Percentiles rank a stretch among this genome's conserved stretches.
These are phyloP conservation scores for Annona squamosa DNA, from an alignment of 164 flowering plant genomes.

Conservation along the genomic window DNA sequence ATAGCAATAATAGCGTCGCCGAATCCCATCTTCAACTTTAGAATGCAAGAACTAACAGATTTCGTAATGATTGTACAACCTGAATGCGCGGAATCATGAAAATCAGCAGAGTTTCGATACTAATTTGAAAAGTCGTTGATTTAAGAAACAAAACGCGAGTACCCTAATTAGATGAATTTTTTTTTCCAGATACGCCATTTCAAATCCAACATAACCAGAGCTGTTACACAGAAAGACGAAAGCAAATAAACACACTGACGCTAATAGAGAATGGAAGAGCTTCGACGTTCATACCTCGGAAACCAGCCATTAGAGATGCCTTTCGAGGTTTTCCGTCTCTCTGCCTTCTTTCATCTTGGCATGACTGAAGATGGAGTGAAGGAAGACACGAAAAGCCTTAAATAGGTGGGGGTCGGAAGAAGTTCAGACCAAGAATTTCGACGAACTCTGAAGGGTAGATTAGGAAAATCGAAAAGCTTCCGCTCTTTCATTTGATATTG, in stretches of 20 bases:
- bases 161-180: background rate
- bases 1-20: background rate
- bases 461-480: background rate
- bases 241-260: background rate
- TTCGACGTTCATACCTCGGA: slow-evolving; percentile 18
- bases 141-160: background rate
- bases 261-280: slow-evolving; percentile 3
- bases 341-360: slow-evolving; percentile 1
- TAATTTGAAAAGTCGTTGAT: background rate
- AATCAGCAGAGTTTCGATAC: background rate
- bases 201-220: background rate
- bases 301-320: slow-evolving; percentile 23
- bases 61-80: background rate
- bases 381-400: background rate
- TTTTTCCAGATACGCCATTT: background rate
- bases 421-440: slow-evolving; percentile 7
- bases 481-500: background rate
- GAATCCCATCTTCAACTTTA: background rate
- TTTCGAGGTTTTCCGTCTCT: slow-evolving; percentile 3
- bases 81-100: background rate
- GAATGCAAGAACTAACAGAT: background rate
- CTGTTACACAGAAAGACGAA: slow-evolving; percentile 5
- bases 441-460: slow-evolving; percentile 12
- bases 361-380: slow-evolving; percentile 1
- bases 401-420: slow-evolving; percentile 6